phyloP scores from a whole-genome alignment of 2,329 filamentous ascomycete genomes.

The Penicillium sp. region DNA sequence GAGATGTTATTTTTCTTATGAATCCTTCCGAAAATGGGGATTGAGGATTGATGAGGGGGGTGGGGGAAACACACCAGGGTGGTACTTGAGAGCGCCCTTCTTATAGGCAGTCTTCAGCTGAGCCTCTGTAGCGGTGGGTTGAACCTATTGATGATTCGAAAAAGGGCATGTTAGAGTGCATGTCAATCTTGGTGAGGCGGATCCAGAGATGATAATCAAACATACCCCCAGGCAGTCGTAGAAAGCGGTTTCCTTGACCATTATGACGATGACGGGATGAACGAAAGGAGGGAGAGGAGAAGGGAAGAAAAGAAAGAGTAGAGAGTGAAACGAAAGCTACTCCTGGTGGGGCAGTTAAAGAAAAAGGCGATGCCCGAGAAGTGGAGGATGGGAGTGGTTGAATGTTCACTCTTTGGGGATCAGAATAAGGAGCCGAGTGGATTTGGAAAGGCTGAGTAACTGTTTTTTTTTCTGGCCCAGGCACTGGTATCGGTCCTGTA shows the following conservation, averaged over 20 bases:
- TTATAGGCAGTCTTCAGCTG: slow-evolving; percentile 95
- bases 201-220: slow-evolving; percentile 8
- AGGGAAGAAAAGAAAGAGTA: slow-evolving; percentile 20
- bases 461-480: slow-evolving; percentile 25
- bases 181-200: not conserved
- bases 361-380: slow-evolving; percentile 14
- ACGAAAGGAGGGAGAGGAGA: slow-evolving; percentile 17
- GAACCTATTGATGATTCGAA: slow-evolving; percentile 60
- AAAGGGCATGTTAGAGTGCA: slow-evolving; percentile 30
- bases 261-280: slow-evolving; percentile 38
- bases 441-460: slow-evolving; percentile 24
- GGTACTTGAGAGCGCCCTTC: slow-evolving; percentile 85
- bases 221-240: slow-evolving; percentile 55
- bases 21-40: not conserved
- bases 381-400: slow-evolving; percentile 13
- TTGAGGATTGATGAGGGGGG: not conserved
- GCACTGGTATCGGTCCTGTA: slow-evolving; percentile 21
- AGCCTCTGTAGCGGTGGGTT: slow-evolving; percentile 77
- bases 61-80: slow-evolving; percentile 74
- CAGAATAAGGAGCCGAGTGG: slow-evolving; percentile 22
- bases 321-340: slow-evolving; percentile 13
- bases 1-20: not conserved
- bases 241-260: slow-evolving; percentile 57
- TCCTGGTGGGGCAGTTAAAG: slow-evolving; percentile 14
- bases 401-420: slow-evolving; percentile 16